phyloP scores from a whole-genome alignment of 2,329 filamentous ascomycete species.

The Penicillium sp. region DNA sequence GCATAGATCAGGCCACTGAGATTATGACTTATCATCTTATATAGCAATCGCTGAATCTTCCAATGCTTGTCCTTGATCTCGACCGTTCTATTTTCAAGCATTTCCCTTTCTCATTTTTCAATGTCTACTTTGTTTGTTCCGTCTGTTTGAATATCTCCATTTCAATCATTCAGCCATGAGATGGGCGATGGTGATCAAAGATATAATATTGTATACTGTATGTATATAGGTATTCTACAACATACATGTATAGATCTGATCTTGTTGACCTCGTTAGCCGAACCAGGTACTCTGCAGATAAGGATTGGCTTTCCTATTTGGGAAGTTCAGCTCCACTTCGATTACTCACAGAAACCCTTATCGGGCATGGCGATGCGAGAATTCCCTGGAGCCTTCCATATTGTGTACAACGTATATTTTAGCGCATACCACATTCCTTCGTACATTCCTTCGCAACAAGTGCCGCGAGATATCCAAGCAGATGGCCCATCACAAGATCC shows the following conservation, averaged over 20 bases:
- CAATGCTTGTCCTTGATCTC: no score
- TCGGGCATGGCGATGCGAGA: conserved; percentile 21
- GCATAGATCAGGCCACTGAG: no score
- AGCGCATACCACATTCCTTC: not conserved
- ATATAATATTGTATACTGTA: not conserved
- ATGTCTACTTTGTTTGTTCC: no score
- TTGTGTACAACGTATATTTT: not conserved
- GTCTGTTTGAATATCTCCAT: no score
- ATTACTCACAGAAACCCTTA: conserved; percentile 22
- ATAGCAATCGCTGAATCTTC: no score
- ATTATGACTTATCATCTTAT: no score
- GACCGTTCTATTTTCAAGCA: no score
- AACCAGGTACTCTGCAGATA: not conserved
- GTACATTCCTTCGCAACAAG: not conserved
- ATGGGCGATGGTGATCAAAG: no score
- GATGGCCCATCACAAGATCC: conserved; percentile 26
- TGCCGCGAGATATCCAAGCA: not conserved
- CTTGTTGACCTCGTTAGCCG: not conserved
- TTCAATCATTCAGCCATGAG: no score
- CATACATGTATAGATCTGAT: no score
- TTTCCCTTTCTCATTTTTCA: no score
- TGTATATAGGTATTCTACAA: not conserved
- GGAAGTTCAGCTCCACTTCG: conserved; percentile 13
- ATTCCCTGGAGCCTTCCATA: not conserved
- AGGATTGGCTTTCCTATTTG: conserved; percentile 22